Conservation (phyloP, 2,329 filamentous ascomycete species). For the Gyromitra esculenta region DNA sequence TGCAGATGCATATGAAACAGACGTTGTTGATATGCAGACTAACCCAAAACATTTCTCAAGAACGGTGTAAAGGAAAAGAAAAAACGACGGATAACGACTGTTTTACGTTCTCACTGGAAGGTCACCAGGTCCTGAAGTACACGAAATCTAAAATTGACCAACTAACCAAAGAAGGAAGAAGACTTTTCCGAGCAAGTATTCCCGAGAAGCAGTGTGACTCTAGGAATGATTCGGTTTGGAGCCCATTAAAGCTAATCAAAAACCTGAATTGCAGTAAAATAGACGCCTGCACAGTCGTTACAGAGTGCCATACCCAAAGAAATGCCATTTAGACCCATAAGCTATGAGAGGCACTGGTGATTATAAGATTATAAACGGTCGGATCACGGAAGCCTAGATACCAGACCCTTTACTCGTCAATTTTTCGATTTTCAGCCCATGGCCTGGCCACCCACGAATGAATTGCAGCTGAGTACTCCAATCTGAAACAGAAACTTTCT, state of each 20-base stretch:
- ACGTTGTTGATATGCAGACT: slow-evolving; percentile 24
- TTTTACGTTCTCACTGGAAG: slow-evolving; percentile 20
- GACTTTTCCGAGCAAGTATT: slow-evolving; percentile 6
- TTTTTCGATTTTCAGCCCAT: neutral
- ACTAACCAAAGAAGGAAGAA: slow-evolving; percentile 23
- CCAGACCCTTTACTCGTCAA: neutral
- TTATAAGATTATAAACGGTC: neutral
- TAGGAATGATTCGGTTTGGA: neutral
- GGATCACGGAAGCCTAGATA: neutral
- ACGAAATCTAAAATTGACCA: slow-evolving; percentile 20
- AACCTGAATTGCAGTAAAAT: neutral
- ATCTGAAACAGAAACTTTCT: neutral
- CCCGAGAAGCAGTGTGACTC: slow-evolving; percentile 3
- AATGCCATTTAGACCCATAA: neutral
- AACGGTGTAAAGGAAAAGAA: slow-evolving; percentile 42
- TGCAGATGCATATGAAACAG: slow-evolving; percentile 10
- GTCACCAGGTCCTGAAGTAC: slow-evolving; percentile 32
- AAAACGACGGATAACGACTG: slow-evolving; percentile 41
- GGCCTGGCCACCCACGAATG: too few relatives aligned
- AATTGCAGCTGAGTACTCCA: neutral
- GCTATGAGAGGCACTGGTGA: neutral
- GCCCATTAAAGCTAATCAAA: slow-evolving; percentile 21
- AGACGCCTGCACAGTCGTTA: neutral
- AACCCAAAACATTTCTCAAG: slow-evolving; percentile 27
- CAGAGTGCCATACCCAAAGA: neutral